phyloP scores from a whole-genome alignment of 148 eudicot species.

The Vaccinium vitisidaea region DNA sequence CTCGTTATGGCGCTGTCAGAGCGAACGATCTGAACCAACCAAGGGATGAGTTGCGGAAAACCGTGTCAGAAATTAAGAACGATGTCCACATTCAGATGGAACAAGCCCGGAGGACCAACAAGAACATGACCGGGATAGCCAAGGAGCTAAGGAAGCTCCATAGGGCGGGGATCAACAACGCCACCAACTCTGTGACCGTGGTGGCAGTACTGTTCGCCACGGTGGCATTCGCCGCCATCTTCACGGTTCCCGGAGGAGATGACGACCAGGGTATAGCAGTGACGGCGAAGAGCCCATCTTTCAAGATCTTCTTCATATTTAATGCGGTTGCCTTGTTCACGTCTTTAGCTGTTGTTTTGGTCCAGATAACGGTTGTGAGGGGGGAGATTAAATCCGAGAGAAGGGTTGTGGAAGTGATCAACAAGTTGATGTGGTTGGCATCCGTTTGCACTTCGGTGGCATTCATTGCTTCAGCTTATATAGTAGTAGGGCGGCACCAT shows the following conservation, averaged over 20 bases:
- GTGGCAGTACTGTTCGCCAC: slow-evolving; percentile 77
- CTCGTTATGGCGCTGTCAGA: slow-evolving; percentile 50
- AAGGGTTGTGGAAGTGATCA: slow-evolving; percentile 63
- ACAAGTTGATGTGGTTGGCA: slow-evolving; percentile 83
- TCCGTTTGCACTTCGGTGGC: slow-evolving; percentile 67
- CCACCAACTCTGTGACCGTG: slow-evolving; percentile 65
- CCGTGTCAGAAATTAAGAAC: slow-evolving; percentile 61
- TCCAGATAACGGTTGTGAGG: slow-evolving; percentile 66
- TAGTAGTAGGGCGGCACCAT: slow-evolving; percentile 52
- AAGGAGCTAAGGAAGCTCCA: slow-evolving; percentile 68
- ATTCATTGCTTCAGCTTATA: slow-evolving; percentile 60
- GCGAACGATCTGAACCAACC: slow-evolving; percentile 67
- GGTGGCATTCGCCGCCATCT: slow-evolving; percentile 65
- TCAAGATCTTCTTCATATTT: slow-evolving; percentile 58
- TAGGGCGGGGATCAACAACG: slow-evolving; percentile 60
- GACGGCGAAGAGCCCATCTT: slow-evolving; percentile 29
- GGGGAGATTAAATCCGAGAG: slow-evolving; percentile 70
- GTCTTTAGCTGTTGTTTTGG: slow-evolving; percentile 68
- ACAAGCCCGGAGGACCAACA: slow-evolving; percentile 64
- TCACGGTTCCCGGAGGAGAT: slow-evolving; percentile 67
- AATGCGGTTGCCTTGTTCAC: slow-evolving; percentile 68
- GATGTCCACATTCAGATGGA: slow-evolving; percentile 61
- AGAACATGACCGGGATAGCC: slow-evolving; percentile 61
- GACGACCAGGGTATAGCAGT: slow-evolving; percentile 53
- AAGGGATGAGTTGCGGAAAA: slow-evolving; percentile 58